Evolutionary conservation across 306 rosid species (phyloP), one percentile per base, ranked within the genome.

Genomic region (Cucumis melo): DNA sequence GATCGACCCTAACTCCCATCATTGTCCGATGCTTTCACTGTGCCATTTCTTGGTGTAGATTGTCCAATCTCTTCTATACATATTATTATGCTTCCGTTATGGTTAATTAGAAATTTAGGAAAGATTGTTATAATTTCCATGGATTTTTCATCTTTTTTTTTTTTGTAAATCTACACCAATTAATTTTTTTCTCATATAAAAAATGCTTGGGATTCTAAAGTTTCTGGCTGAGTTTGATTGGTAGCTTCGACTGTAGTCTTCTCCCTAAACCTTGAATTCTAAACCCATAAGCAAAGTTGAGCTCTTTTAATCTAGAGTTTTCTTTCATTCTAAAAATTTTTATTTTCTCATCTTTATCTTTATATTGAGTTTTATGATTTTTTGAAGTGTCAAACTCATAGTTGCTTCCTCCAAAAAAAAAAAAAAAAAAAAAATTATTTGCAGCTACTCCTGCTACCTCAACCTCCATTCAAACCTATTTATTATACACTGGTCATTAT

Each of bases 381-480:
- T 44, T 14, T 48, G 27, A 15, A 7, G 29, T 23, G 55, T 36
- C 36, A 10, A 2, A 46, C 58, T 70, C 39, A 46, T 41, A 27
- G 44, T 48, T 24, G 27, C 46, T 48, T 24, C 44, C 42, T 32
- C 55, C 58, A 46, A 46, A 48, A 51, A 4, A 4, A 46, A 46
- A 44, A 44, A 44, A 13, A 19, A 73, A 51, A 73, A 38, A 56
- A 17, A 39, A 82, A 54, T 73, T 72, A 48, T 79, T 13, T 76
- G 85, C 96, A 95, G 99, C 81, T 95, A 83, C 91, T 95, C 82
- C 84, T 90, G 97, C 90, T 95, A 78, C 99, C 98, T 32, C 87
- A 90, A 75, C 99, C 99, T 1, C 99, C 99, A 54, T 95, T 95
- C 87, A 92, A 87, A 86, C 96, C 99, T 17, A 85, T 81, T 39